A percentile compares a stretch with the other conserved stretches of the same genome.
Evolutionary conservation across 2,329 filamentous ascomycete genomes (phyloP).

Genomic region (Lasiodiplodia sp.): DNA sequence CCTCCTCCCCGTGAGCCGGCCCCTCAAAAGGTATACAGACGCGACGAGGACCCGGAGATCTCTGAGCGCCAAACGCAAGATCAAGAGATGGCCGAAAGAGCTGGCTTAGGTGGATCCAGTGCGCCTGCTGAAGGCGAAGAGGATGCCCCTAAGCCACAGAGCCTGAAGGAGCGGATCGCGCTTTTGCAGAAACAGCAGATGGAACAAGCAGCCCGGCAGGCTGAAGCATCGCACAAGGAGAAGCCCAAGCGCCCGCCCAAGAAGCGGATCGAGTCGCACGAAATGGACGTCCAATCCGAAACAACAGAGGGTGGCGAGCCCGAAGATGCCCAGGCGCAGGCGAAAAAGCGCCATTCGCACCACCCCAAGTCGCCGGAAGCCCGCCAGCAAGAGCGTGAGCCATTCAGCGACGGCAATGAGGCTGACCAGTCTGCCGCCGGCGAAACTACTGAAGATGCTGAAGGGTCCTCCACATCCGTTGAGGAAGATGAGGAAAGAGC

Average conservation of each 20-base stretch:
- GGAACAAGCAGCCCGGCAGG: constrained; percentile 84
- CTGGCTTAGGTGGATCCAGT: constrained; percentile 62
- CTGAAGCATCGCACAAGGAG: constrained; percentile 79
- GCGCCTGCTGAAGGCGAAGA: constrained; percentile 66
- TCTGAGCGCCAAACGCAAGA: constrained; percentile 70
- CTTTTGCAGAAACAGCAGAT: constrained; percentile 91
- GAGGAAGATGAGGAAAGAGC: constrained; percentile 75
- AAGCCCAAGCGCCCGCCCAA: constrained; percentile 79
- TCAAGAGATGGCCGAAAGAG: constrained; percentile 70
- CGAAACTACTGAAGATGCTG: constrained; percentile 67
- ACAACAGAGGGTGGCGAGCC: constrained; percentile 42
- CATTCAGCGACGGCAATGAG: constrained; percentile 69
- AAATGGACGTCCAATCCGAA: constrained; percentile 38
- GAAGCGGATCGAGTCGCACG: constrained; percentile 65
- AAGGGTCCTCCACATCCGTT: constrained; percentile 70
- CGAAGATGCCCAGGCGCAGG: constrained; percentile 47
- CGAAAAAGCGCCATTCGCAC: constrained; percentile 46
- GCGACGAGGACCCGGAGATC: constrained; percentile 81
- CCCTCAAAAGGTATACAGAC: constrained; percentile 77
- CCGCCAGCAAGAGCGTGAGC: constrained; percentile 56
- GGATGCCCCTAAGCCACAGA: constrained; percentile 89
- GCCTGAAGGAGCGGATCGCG: constrained; percentile 93
- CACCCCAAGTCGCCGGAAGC: constrained; percentile 50
- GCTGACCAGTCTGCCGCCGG: constrained; percentile 70
- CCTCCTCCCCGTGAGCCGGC: constrained; percentile 76